A percentile compares a stretch with the other conserved stretches of the same genome.
Conservation (phyloP, 768 basidiomycete species). For the Cytidiella melzeri region DNA sequence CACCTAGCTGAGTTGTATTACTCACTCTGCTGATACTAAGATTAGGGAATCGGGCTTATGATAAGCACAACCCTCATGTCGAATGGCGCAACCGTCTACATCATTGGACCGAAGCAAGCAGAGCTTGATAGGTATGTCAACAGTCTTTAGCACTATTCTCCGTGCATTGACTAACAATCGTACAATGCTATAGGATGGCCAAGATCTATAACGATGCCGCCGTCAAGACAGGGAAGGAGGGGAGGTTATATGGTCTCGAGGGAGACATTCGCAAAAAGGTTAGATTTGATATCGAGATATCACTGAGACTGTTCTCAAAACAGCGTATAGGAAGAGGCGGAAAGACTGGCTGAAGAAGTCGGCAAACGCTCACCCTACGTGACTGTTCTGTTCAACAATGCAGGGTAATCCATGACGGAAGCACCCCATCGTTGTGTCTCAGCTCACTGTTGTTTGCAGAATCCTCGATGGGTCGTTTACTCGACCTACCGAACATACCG, state of each 20-base stretch:
- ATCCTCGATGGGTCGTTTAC: constrained; percentile 26
- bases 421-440: background rate
- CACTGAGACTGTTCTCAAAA: background rate
- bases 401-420: constrained; percentile 24
- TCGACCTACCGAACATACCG: constrained; percentile 25
- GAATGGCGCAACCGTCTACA: constrained; percentile 44
- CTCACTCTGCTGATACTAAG: background rate
- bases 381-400: constrained; percentile 46
- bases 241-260: constrained; percentile 34
- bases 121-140: constrained; percentile 33
- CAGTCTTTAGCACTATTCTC: background rate
- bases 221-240: constrained; percentile 21
- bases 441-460: constrained; percentile 3
- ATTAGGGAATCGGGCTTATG: constrained; percentile 46
- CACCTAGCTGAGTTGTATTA: background rate
- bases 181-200: constrained; percentile 22
- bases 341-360: constrained; percentile 35
- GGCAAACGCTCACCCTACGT: constrained; percentile 32
- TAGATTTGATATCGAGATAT: background rate
- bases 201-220: constrained; percentile 34
- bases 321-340: constrained; percentile 38
- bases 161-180: background rate
- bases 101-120: constrained; percentile 36
- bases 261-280: constrained; percentile 39
- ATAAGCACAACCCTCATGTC: constrained; percentile 40